Percentiles rank a stretch among this genome's conserved stretches.
phyloP scores from a whole-genome alignment of 139 green algal species.

The Tetradesmus obliquus region DNA sequence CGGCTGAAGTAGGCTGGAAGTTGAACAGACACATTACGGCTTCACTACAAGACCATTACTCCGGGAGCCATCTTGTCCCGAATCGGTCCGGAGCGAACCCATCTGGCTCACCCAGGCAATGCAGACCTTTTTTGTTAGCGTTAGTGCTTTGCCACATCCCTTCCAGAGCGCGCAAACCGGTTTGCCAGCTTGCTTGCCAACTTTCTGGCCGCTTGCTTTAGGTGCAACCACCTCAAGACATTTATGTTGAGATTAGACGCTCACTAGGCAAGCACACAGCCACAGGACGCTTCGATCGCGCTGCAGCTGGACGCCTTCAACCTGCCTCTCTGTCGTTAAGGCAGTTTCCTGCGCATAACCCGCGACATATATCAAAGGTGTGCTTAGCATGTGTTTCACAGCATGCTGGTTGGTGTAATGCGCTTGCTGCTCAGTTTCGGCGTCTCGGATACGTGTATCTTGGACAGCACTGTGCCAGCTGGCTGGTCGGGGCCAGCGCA shows the following conservation, averaged over 20 bases:
- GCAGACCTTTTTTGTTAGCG: not conserved
- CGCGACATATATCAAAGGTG: not conserved
- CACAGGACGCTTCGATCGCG: not conserved
- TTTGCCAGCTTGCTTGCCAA: not conserved
- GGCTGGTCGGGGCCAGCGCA: not conserved
- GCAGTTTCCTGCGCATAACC: not conserved
- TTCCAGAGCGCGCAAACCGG: not conserved
- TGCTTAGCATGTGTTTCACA: not conserved
- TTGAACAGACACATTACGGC: not conserved
- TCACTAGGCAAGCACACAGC: not conserved
- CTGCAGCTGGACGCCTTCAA: not conserved
- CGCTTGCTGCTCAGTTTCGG: not conserved
- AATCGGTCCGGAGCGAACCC: not conserved
- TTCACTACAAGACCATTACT: not conserved
- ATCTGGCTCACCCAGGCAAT: not conserved
- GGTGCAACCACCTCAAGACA: not conserved
- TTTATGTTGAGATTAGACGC: not conserved
- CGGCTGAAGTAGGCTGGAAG: not conserved
- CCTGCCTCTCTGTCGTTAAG: not conserved
- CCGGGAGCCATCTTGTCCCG: not conserved
- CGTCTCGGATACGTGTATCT: not conserved
- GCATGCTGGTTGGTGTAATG: not conserved
- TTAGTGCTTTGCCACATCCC: not conserved
- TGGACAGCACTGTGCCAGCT: not conserved
- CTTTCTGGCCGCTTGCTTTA: not conserved